A percentile compares a stretch with the other conserved stretches of the same genome.
These are phyloP conservation scores for Pisolithus sp. DNA, from an alignment of 768 basidiomycete species.

Conservation along the genomic window DNA sequence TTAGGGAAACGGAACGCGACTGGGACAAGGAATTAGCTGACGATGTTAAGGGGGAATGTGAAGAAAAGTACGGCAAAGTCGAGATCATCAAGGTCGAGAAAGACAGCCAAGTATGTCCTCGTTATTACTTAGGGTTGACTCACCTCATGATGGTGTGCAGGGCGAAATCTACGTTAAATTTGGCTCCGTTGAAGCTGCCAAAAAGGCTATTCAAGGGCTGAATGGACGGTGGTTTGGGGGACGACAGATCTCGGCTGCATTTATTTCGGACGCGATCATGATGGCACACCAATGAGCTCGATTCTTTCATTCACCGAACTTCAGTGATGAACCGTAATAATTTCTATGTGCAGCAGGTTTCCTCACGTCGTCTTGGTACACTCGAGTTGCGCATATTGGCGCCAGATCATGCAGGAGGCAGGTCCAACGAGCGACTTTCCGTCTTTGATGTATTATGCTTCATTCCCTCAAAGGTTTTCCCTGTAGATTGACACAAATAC, in stretches of 20 bases:
- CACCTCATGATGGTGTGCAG: slow-evolving; percentile 34
- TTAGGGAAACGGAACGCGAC: slow-evolving; percentile 88
- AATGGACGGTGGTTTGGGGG: slow-evolving; percentile 98
- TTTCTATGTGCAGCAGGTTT: slow-evolving; percentile 27
- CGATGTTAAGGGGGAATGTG: slow-evolving; percentile 93
- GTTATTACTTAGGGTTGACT: neutral
- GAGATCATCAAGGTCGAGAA: slow-evolving; percentile 87
- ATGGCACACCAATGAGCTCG: slow-evolving; percentile 70
- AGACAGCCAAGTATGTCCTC: slow-evolving; percentile 75
- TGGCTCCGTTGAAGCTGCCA: slow-evolving; percentile 67
- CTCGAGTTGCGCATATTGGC: slow-evolving; percentile 27
- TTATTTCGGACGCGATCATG: slow-evolving; percentile 93
- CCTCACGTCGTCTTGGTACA: slow-evolving; percentile 17
- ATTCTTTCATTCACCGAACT: slow-evolving; percentile 18
- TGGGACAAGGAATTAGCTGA: slow-evolving; percentile 97
- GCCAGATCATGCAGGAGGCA: slow-evolving; percentile 31
- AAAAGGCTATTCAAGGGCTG: slow-evolving; percentile 80
- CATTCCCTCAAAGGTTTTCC: slow-evolving; percentile 27
- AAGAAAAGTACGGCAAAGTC: slow-evolving; percentile 84
- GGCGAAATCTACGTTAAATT: slow-evolving; percentile 99
- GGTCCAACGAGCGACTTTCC: slow-evolving; percentile 30
- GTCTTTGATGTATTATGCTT: slow-evolving; percentile 24
- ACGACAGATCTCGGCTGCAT: slow-evolving; percentile 76
- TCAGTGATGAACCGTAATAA: slow-evolving; percentile 21
- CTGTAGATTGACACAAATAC: slow-evolving; percentile 27